Evolutionary conservation across 805 yeast species (phyloP), one percentile per base, ranked within the genome.

Genomic region (Tetrapisispora phaffii): DNA sequence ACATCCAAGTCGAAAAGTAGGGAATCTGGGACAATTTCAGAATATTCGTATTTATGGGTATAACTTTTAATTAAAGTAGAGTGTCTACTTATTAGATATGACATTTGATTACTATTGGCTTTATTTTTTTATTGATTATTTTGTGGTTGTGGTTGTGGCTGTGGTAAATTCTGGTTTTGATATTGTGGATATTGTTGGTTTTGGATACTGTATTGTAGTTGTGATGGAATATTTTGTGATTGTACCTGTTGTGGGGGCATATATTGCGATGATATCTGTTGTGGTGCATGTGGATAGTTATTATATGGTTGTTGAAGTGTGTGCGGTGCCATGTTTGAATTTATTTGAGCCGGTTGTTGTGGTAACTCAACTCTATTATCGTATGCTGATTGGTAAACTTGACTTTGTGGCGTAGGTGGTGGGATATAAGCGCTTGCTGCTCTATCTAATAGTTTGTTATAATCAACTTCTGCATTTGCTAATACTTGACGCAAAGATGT

Each of bases 401-500:
- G 43, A 9, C 4, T 22, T 17, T 32, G 45, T 7, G 34, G 38
- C 26, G 17, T 22, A 12, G 36, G 36, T 7, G 54, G 46, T 3
- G 52, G 45, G 7, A 49, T 47, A 37, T 55, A 55, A 2, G 55
- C 55, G 43, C 46, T 60, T n/a, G 63, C 58, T n/a, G 70, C 69
- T 21, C 72, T 70, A 53, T 82, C 85, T 66, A 84, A 71, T 42
- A 87, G 64, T 39, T 76, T 74, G 56, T 85, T 85, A 62, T 87
- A 93, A 9, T 74, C 65, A 35, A 74, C 70, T 43, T 84, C 76
- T 16, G 95, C 93, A 40, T 71, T 71, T 46, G 76, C 76, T 45
- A 90, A 72, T 50, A 85, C 83, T 49, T 76, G 75, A 56, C 86
- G 82, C 54, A 90, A 69, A 19, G 76, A 76, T 49, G 79, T 68